These are phyloP conservation scores for Colletotrichum sp. DNA, from an alignment of 2,329 filamentous ascomycete species.

Conservation along the genomic window DNA sequence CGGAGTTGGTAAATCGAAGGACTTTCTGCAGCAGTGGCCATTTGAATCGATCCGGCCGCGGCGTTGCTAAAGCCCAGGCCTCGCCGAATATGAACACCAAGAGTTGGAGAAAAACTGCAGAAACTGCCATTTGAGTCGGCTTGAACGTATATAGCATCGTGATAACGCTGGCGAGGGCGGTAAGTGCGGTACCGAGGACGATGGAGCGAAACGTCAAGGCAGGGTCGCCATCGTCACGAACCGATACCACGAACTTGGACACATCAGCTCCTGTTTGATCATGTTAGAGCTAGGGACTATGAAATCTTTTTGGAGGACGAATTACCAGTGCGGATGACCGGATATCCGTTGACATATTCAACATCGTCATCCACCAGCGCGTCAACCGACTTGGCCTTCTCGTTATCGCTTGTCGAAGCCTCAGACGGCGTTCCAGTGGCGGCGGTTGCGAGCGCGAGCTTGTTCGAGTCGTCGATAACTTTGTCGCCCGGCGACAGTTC, in stretches of 20 bases:
- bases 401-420: background rate
- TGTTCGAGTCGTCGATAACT: background rate
- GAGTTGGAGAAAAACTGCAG: slow-evolving; percentile 22
- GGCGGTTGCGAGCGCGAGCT: background rate
- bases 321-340: slow-evolving; percentile 18
- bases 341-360: slow-evolving; percentile 4
- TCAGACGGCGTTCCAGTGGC: background rate
- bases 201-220: slow-evolving; percentile 26
- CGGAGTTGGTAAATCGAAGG: slow-evolving; percentile 21
- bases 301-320: fast-evolving
- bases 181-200: slow-evolving; percentile 20
- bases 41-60: slow-evolving; percentile 10
- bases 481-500: background rate
- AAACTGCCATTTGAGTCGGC: slow-evolving; percentile 22
- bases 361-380: background rate
- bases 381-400: background rate
- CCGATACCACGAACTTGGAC: slow-evolving; percentile 24
- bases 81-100: slow-evolving; percentile 19
- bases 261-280: slow-evolving; percentile 15
- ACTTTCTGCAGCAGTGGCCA: background rate
- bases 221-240: slow-evolving; percentile 24
- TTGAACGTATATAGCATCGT: slow-evolving; percentile 26
- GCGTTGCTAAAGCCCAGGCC: slow-evolving; percentile 16
- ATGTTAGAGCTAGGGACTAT: background rate
- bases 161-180: slow-evolving; percentile 25